Percentiles rank a stretch among this genome's conserved stretches.
phyloP scores from a whole-genome alignment of 75 land plant species.

The Cryptomeria japonica region DNA sequence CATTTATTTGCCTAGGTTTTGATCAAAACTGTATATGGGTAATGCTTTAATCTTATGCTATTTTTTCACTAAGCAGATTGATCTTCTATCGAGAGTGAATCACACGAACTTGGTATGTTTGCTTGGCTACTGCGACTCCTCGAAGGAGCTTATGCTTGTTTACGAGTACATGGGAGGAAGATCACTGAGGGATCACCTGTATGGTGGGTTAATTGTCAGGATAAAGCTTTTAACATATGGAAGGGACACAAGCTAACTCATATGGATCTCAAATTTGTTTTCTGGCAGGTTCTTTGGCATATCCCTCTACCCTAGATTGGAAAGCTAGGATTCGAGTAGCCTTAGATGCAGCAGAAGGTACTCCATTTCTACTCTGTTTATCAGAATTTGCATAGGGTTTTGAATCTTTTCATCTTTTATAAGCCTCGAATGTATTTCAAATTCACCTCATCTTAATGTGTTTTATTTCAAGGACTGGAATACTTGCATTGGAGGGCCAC shows the following conservation, averaged over 20 bases:
- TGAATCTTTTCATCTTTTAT: no score
- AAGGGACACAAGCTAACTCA: neutral
- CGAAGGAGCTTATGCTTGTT: slow-evolving; percentile 13
- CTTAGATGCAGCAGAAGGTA: no score
- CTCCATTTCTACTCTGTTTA: neutral
- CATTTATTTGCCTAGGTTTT: neutral
- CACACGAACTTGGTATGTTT: slow-evolving; percentile 67
- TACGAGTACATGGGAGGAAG: slow-evolving; percentile 53
- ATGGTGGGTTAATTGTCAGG: slow-evolving; percentile 23
- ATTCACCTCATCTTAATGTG: no score
- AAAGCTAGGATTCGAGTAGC: neutral
- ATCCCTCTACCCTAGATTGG: slow-evolving; percentile 35
- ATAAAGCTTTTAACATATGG: neutral
- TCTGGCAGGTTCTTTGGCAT: slow-evolving; percentile 16
- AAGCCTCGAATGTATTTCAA: no score
- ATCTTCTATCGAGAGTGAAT: slow-evolving; percentile 57
- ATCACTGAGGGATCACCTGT: slow-evolving; percentile 51
- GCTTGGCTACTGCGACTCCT: slow-evolving; percentile 70
- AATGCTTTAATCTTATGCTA: neutral
- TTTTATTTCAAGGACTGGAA: slow-evolving; percentile 40
- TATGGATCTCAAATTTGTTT: neutral
- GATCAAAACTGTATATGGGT: neutral
- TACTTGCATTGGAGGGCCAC: slow-evolving; percentile 61
- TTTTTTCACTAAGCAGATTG: slow-evolving; percentile 31
- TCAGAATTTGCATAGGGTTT: neutral